Evolutionary conservation across 2,329 filamentous ascomycete species (phyloP), one percentile per base, ranked within the genome.

Genomic region (Diaporthe vexans): DNA sequence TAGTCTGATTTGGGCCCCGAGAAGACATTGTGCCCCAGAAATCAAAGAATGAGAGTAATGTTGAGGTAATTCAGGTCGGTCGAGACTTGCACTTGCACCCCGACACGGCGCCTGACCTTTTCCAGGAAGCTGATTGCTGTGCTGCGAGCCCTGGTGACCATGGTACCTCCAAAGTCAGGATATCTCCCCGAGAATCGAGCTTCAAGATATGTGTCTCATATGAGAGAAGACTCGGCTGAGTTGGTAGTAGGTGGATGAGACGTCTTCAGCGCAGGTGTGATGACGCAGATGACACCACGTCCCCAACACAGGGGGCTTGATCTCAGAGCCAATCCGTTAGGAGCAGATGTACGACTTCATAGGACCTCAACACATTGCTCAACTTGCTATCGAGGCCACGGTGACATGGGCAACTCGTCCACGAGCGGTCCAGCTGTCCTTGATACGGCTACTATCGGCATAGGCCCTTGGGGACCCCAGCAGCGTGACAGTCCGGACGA

Each of bases 391-490:
- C 29, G 19, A 19, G 29, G 61, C 29, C 11, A 67, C 29, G 21
- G 10, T 37, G 9, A 11, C n/a, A 11, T 35, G 9, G n/a, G 15
- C 8, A 37, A 11, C 13, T 21, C 21, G 29, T 67, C 61, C 5
- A 52, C n/a, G n/a, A 29, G n/a, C 13, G 40, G 15, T 17, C 24
- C n/a, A 29, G n/a, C 8, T 13, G 15, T 17, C 24, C 15, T 52
- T 54, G 33, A 29, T 13, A 68, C 48, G 63, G 63, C 63, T 67
- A 68, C 63, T 54, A 19, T 68, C 63, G 63, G 63, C 46, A 68
- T 54, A 40, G 63, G 33, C 48, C 48, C 24, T 5, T 5, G 26
- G 63, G 19, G 29, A 54, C 15, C 48, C 63, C 11, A 24, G 48
- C 63, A 54, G 33, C 33, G 63, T 37, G 46, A 54, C 63, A 68